These are phyloP conservation scores for Aspergillus hiratsukae DNA, from an alignment of 2,329 filamentous ascomycete species.

Conservation along the genomic window DNA sequence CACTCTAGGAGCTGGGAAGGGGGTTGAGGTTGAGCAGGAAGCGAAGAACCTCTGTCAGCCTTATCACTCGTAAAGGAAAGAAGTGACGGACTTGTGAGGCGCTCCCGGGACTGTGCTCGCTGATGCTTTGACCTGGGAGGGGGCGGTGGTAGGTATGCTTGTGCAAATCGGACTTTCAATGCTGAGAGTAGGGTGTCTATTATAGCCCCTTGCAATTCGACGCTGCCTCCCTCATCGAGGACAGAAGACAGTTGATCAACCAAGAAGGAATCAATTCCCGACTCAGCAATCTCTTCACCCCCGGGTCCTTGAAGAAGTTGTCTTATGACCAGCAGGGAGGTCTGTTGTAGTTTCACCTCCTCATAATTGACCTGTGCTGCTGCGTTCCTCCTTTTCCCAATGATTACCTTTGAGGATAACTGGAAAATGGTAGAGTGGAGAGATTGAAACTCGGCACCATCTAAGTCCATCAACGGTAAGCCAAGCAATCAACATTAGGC, in stretches of 20 bases:
- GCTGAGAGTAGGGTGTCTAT: constrained; percentile 73
- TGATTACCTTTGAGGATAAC: constrained; percentile 26
- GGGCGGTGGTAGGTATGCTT: constrained; percentile 31
- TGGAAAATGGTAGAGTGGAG: constrained; percentile 33
- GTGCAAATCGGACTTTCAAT: constrained; percentile 57
- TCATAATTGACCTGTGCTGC: constrained; percentile 41
- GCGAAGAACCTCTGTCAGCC: constrained; percentile 32
- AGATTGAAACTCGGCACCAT: constrained; percentile 24
- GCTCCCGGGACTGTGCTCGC: constrained; percentile 37
- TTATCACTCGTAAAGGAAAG: constrained; percentile 45
- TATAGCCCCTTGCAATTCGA: constrained; percentile 70
- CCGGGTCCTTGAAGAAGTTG: constrained; percentile 39
- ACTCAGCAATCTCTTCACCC: constrained; percentile 34
- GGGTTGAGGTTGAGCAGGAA: constrained; percentile 35
- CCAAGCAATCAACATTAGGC: constrained; percentile 2
- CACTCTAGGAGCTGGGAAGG: constrained; percentile 73
- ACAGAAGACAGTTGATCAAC: constrained; percentile 64
- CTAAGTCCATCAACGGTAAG: constrained; percentile 11
- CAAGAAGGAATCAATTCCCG: constrained; percentile 64
- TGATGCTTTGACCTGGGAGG: constrained; percentile 30
- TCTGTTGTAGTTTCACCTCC: constrained; percentile 65
- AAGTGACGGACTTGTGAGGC: constrained; percentile 38
- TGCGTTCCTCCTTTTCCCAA: constrained; percentile 14
- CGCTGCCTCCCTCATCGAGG: constrained; percentile 55
- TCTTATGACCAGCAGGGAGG: constrained; percentile 62